A percentile compares a stretch with the other conserved stretches of the same genome.
Conservation (phyloP, 23 red algal species). For the Agarophyton chilense region DNA sequence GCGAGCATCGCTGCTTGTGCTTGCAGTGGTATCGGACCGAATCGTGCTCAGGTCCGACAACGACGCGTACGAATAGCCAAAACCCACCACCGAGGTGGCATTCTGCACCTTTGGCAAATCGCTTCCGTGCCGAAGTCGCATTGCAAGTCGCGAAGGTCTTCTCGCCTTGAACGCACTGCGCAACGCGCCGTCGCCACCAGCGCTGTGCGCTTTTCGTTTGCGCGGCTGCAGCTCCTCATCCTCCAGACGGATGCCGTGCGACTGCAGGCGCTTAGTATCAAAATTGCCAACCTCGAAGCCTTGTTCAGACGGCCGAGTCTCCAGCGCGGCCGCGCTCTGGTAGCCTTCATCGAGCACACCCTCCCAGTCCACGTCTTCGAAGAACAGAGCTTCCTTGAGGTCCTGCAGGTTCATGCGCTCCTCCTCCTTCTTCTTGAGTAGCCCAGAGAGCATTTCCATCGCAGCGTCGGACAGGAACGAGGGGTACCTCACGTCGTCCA, state of each 20-base stretch:
- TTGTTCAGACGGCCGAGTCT: background rate
- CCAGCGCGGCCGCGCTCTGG: background rate
- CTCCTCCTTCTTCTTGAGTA: slow-evolving; percentile 40
- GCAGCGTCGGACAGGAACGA: slow-evolving; percentile 24
- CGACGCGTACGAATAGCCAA: slow-evolving; percentile 20
- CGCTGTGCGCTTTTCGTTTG: background rate
- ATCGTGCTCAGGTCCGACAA: background rate
- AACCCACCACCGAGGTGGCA: slow-evolving; percentile 47
- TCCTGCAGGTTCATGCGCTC: slow-evolving; percentile 49
- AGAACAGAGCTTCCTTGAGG: slow-evolving; percentile 50
- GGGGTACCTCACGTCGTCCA: slow-evolving; percentile 35
- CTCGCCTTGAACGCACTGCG: background rate
- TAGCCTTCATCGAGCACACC: slow-evolving; percentile 24
- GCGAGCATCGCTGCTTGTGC: background rate
- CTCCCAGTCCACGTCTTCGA: slow-evolving; percentile 40
- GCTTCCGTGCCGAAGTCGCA: background rate
- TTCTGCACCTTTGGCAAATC: slow-evolving; percentile 27
- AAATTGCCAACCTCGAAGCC: slow-evolving; percentile 31
- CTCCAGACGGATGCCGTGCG: slow-evolving; percentile 45
- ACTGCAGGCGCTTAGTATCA: slow-evolving; percentile 25
- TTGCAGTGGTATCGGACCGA: background rate
- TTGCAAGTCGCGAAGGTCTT: slow-evolving; percentile 10
- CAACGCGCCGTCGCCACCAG: background rate
- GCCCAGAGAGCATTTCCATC: slow-evolving; percentile 28
- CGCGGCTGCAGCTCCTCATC: slow-evolving; percentile 39